Percentiles rank a stretch among this genome's conserved stretches.
These are phyloP conservation scores for Tricholoma matsutake DNA, from an alignment of 768 basidiomycete genomes.

Conservation along the genomic window DNA sequence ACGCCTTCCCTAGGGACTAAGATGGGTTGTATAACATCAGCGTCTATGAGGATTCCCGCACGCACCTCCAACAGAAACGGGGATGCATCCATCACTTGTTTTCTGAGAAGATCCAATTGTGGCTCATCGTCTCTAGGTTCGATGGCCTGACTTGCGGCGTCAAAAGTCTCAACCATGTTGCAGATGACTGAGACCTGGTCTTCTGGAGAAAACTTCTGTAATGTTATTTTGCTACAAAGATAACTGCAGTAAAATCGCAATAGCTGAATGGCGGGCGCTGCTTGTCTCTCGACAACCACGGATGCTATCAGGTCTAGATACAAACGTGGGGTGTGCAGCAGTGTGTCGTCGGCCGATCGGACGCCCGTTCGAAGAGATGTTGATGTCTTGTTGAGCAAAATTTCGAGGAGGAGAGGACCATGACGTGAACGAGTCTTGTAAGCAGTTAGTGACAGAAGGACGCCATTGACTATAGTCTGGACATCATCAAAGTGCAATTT, in stretches of 20 bases:
- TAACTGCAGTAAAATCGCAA: conserved; percentile 50
- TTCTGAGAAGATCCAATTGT: conserved; percentile 35
- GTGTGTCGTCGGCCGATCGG: conserved; percentile 21
- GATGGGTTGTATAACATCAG: conserved; percentile 1
- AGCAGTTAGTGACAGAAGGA: conserved; percentile 49
- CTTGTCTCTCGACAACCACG: conserved; percentile 38
- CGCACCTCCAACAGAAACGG: conserved; percentile 48
- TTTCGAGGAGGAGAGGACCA: conserved; percentile 36
- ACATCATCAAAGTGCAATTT: conserved; percentile 40
- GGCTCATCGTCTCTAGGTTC: conserved; percentile 23
- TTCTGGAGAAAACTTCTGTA: conserved; percentile 42
- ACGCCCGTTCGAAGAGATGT: conserved; percentile 10
- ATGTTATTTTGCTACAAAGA: conserved; percentile 42
- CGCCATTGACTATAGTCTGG: conserved; percentile 47
- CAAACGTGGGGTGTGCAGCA: conserved; percentile 35
- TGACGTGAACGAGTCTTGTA: conserved; percentile 35
- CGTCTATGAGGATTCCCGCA: conserved; percentile 2
- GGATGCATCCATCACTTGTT: conserved; percentile 49
- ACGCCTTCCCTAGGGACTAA: conserved; percentile 33
- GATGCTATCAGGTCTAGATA: conserved; percentile 47
- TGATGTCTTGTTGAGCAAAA: conserved; percentile 16
- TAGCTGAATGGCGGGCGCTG: conserved; percentile 42
- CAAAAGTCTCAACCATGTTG: conserved; percentile 42
- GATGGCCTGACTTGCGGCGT: conserved; percentile 31
- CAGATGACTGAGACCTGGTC: conserved; percentile 45